These are phyloP conservation scores for Trichopus zeylanicus DNA, from an alignment of 116 monocot genomes.

Conservation along the genomic window DNA sequence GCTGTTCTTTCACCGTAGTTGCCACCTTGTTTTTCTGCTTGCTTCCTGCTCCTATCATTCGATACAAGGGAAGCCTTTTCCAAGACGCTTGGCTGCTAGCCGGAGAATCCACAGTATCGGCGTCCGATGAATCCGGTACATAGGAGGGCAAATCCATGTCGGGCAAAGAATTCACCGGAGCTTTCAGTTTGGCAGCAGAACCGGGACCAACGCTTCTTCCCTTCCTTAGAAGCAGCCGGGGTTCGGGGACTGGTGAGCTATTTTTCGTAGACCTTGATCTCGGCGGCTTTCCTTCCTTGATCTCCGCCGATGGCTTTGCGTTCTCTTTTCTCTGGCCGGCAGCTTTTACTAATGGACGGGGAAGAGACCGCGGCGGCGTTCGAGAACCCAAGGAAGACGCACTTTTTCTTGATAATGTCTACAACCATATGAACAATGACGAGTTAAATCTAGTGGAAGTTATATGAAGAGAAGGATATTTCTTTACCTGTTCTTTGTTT, in stretches of 20 bases:
- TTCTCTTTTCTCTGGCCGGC: no score
- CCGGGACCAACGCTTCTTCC: conserved; percentile 16
- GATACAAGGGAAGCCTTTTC: no score
- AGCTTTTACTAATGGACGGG: no score
- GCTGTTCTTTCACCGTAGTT: neutral
- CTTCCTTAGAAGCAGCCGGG: conserved; percentile 13
- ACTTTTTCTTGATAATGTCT: no score
- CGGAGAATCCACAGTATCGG: no score
- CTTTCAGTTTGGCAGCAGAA: neutral
- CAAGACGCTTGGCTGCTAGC: neutral
- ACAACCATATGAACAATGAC: no score
- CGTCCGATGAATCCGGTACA: no score
- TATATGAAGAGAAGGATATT: neutral
- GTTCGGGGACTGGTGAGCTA: conserved; percentile 6
- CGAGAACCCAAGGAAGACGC: no score
- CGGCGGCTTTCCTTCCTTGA: conserved; percentile 6
- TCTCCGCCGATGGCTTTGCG: no score
- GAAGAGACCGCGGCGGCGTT: no score
- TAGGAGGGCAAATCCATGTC: no score
- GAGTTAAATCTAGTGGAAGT: neutral
- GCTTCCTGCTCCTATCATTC: conserved; percentile 5
- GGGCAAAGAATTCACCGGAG: no score
- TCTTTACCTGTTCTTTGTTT: neutral
- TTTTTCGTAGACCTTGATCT: conserved; percentile 12
- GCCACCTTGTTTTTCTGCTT: conserved; percentile 6